These are phyloP conservation scores for Thuja plicata DNA, from an alignment of 83 land plant species.

Conservation along the genomic window DNA sequence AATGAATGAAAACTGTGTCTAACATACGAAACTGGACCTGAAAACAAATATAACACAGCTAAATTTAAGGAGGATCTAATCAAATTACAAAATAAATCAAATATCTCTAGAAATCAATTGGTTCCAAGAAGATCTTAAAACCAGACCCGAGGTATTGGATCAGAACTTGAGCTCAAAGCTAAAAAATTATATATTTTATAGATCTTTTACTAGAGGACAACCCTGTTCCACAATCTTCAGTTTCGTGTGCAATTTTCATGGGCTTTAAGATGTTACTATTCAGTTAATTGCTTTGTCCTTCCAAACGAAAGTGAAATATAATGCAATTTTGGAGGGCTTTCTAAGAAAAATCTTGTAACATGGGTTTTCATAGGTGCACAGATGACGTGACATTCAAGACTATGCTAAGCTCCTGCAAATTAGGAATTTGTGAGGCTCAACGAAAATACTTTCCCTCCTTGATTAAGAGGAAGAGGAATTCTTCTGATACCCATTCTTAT, in stretches of 20 bases:
- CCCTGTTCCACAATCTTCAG: neutral
- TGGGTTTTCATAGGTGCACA: neutral
- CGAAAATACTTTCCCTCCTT: neutral
- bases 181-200: neutral
- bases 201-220: neutral
- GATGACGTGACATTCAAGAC: neutral
- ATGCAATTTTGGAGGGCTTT: neutral
- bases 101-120: neutral
- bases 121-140: neutral
- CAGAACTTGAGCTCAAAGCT: neutral
- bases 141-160: neutral
- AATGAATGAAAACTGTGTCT: neutral
- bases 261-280: neutral
- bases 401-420: neutral
- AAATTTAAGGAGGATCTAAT: neutral
- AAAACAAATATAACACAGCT: neutral
- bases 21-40: neutral
- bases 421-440: neutral
- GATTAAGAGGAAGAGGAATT: neutral
- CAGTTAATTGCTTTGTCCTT: neutral
- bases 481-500: neutral
- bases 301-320: neutral
- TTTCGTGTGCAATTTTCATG: neutral
- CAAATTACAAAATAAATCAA: neutral
- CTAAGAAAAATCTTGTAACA: neutral